Conservation (phyloP, 2,329 filamentous ascomycete genomes). For the Phaeosphaeriaceae sp. region DNA sequence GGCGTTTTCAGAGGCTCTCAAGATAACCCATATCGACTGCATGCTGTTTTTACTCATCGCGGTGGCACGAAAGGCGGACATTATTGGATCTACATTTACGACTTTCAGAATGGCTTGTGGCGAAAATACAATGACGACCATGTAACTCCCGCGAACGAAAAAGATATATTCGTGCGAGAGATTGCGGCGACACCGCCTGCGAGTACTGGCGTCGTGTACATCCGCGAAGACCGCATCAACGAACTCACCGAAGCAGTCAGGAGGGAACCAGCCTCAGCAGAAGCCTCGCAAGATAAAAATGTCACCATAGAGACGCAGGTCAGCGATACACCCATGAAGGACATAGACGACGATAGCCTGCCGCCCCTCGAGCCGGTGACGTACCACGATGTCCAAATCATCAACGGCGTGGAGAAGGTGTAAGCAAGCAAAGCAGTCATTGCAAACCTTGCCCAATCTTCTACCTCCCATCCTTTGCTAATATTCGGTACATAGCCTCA, state of each 20-base stretch:
- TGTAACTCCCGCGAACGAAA: slow-evolving; percentile 71
- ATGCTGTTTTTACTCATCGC: slow-evolving; percentile 91
- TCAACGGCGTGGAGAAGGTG: slow-evolving; percentile 38
- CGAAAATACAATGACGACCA: slow-evolving; percentile 91
- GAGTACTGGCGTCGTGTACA: slow-evolving; percentile 76
- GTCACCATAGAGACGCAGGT: slow-evolving; percentile 1
- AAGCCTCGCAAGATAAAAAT: background rate
- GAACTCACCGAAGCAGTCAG: slow-evolving; percentile 63
- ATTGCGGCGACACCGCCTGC: slow-evolving; percentile 58
- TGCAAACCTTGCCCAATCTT: slow-evolving; percentile 1
- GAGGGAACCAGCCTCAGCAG: slow-evolving; percentile 18
- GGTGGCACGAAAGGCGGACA: slow-evolving; percentile 72
- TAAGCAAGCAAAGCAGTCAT: slow-evolving; percentile 15
- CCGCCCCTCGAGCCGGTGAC: slow-evolving; percentile 9
- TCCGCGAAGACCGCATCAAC: slow-evolving; percentile 70
- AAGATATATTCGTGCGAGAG: slow-evolving; percentile 71
- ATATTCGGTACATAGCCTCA: background rate
- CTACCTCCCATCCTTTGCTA: background rate
- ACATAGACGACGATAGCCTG: slow-evolving; percentile 12
- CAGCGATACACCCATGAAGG: slow-evolving; percentile 22
- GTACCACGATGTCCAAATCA: slow-evolving; percentile 26
- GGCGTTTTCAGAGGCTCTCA: slow-evolving; percentile 68
- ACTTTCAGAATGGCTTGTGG: slow-evolving; percentile 83
- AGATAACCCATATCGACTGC: slow-evolving; percentile 77
- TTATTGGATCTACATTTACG: slow-evolving; percentile 96